A percentile compares a stretch with the other conserved stretches of the same genome.
These are phyloP conservation scores for Croton setiger DNA, from an alignment of 441 rosid genomes.

Conservation along the genomic window DNA sequence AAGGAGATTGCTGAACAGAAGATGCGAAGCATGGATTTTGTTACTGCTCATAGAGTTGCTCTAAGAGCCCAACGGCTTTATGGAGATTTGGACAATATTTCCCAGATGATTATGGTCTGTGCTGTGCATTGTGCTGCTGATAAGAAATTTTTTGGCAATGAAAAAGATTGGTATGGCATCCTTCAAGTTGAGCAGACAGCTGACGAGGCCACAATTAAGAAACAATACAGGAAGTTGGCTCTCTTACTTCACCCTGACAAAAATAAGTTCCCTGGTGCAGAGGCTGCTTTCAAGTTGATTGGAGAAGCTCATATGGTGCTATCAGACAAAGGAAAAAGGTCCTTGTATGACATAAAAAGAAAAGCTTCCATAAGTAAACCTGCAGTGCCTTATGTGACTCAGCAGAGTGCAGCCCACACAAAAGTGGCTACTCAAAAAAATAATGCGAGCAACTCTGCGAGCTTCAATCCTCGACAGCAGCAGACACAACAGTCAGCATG, in stretches of 20 bases:
- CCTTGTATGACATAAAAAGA: constrained; percentile 52
- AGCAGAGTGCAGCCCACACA: constrained; percentile 29
- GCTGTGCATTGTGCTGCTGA: constrained; percentile 76
- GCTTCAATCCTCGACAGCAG: constrained; percentile 34
- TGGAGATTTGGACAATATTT: constrained; percentile 52
- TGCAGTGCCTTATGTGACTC: constrained; percentile 35
- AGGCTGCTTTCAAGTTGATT: constrained; percentile 82
- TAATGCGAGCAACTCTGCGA: constrained; percentile 26
- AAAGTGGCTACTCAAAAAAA: constrained; percentile 28
- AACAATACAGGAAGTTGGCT: constrained; percentile 84
- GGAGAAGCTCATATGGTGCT: constrained; percentile 89
- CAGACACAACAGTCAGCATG: constrained; percentile 32
- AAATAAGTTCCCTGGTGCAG: constrained; percentile 89
- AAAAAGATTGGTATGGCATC: constrained; percentile 84
- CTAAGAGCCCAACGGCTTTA: constrained; percentile 66
- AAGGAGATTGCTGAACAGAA: constrained; percentile 56
- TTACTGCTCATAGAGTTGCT: constrained; percentile 58
- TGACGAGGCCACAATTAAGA: constrained; percentile 71
- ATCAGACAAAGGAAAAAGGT: constrained; percentile 57
- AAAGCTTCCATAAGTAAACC: constrained; percentile 36
- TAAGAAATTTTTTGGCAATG: constrained; percentile 56
- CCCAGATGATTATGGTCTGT: constrained; percentile 77
- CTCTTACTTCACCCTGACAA: constrained; percentile 93
- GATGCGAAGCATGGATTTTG: constrained; percentile 62
- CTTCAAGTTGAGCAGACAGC: constrained; percentile 64